phyloP scores from a whole-genome alignment of 2,329 filamentous ascomycete species.

The Colletotrichum spinosum region DNA sequence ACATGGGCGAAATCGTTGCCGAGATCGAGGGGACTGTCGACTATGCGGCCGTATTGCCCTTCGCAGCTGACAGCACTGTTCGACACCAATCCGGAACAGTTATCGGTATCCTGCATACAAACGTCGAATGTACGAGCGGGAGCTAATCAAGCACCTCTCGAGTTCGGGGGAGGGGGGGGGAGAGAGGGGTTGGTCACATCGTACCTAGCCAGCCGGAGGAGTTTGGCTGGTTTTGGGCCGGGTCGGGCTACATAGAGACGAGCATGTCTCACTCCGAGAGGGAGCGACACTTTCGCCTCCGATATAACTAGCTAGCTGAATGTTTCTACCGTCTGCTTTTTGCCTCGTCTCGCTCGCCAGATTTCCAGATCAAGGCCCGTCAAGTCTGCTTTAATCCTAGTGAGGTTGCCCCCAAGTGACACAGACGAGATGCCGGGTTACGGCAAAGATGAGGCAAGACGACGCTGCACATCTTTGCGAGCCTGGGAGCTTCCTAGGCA shows the following conservation, averaged over 20 bases:
- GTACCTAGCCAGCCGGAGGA: slow-evolving; percentile 8
- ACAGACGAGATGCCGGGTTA: slow-evolving; percentile 39
- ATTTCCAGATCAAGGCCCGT: too few species aligned
- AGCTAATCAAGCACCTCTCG: too few species aligned
- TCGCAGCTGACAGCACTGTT: not conserved
- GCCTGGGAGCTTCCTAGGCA: slow-evolving; percentile 62
- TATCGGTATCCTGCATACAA: not conserved
- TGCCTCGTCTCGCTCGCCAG: too few species aligned
- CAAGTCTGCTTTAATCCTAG: too few species aligned
- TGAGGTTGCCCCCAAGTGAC: not conserved
- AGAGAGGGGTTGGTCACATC: slow-evolving; percentile 4
- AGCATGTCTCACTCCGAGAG: slow-evolving; percentile 20
- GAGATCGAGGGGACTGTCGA: slow-evolving; percentile 7
- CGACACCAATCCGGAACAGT: slow-evolving; percentile 2
- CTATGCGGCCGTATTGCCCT: not conserved
- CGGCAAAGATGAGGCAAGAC: slow-evolving; percentile 45
- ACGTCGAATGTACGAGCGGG: too few species aligned
- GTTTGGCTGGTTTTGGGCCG: too few species aligned
- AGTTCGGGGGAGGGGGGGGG: too few species aligned
- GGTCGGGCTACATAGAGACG: slow-evolving; percentile 26
- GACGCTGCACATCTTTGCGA: slow-evolving; percentile 52
- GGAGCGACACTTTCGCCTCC: not conserved
- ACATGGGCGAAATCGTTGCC: not conserved
- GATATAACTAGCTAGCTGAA: not conserved
- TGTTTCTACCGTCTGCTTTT: not conserved